These are phyloP conservation scores for Trichosporon sp. DNA, from an alignment of 1,284 basidiomycete genomes.

Conservation along the genomic window DNA sequence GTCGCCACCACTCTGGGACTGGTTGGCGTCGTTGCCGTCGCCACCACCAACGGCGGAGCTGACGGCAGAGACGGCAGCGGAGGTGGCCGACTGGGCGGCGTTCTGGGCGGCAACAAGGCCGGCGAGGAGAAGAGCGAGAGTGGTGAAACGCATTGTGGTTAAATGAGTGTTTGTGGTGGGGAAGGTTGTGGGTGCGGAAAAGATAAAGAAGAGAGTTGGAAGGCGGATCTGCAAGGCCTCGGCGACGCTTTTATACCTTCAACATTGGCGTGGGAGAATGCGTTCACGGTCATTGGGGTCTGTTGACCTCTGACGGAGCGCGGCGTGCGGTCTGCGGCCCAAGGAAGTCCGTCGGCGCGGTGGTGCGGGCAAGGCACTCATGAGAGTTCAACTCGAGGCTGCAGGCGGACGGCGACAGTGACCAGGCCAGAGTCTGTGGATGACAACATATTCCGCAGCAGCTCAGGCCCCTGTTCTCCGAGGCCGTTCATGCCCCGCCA, in stretches of 20 bases:
- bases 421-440: background rate
- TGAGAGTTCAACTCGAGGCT: background rate
- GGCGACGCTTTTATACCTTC: background rate
- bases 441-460: background rate
- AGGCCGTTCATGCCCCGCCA: background rate
- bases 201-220: background rate
- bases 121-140: background rate
- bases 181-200: background rate
- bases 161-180: background rate
- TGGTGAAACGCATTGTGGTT: background rate
- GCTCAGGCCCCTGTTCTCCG: background rate
- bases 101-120: constrained; percentile 3
- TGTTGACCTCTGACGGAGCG: background rate
- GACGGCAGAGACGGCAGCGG: background rate
- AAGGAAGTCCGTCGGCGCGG: background rate
- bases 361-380: background rate
- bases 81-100: background rate
- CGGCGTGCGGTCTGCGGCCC: background rate
- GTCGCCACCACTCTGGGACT: background rate
- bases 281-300: background rate
- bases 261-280: background rate
- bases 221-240: background rate
- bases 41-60: background rate
- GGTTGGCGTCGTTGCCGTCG: background rate
- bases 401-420: background rate